A percentile compares a stretch with the other conserved stretches of the same genome.
phyloP scores from a whole-genome alignment of 2,329 filamentous ascomycete species.

The Penicillium sp. region DNA sequence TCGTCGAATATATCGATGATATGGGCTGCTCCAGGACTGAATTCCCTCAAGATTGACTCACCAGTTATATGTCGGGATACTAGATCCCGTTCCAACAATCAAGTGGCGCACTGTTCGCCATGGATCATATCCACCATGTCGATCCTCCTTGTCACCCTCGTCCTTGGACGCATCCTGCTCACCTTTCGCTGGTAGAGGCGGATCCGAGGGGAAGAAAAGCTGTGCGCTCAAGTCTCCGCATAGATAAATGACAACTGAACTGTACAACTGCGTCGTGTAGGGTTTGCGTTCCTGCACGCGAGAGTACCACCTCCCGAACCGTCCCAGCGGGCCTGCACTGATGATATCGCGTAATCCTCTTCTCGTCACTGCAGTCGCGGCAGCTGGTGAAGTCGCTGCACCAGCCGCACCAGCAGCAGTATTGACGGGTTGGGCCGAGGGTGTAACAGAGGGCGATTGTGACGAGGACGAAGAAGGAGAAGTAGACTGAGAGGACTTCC shows the following conservation, averaged over 20 bases:
- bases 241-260: slow-evolving; percentile 74
- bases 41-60: slow-evolving; percentile 41
- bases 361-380: slow-evolving; percentile 16
- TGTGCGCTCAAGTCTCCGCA: slow-evolving; percentile 77
- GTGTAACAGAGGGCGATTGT: background rate
- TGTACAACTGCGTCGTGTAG: slow-evolving; percentile 74
- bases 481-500: background rate
- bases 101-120: slow-evolving; percentile 68
- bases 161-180: slow-evolving; percentile 40
- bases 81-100: slow-evolving; percentile 67
- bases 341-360: slow-evolving; percentile 31
- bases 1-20: background rate
- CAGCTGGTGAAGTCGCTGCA: slow-evolving; percentile 21
- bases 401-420: slow-evolving; percentile 20
- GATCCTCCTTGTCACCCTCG: slow-evolving; percentile 39
- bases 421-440: slow-evolving; percentile 4
- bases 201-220: slow-evolving; percentile 52
- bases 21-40: background rate
- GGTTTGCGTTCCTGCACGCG: slow-evolving; percentile 69
- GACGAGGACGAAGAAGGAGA: background rate
- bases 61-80: slow-evolving; percentile 81
- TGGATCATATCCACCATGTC: slow-evolving; percentile 57
- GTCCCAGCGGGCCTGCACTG: slow-evolving; percentile 32
- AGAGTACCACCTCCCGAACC: slow-evolving; percentile 54
- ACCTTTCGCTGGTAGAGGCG: slow-evolving; percentile 31